Percentiles rank a stretch among this genome's conserved stretches.
Conservation (phyloP, 1,284 basidiomycete species). For the Moniliophthora roreri region DNA sequence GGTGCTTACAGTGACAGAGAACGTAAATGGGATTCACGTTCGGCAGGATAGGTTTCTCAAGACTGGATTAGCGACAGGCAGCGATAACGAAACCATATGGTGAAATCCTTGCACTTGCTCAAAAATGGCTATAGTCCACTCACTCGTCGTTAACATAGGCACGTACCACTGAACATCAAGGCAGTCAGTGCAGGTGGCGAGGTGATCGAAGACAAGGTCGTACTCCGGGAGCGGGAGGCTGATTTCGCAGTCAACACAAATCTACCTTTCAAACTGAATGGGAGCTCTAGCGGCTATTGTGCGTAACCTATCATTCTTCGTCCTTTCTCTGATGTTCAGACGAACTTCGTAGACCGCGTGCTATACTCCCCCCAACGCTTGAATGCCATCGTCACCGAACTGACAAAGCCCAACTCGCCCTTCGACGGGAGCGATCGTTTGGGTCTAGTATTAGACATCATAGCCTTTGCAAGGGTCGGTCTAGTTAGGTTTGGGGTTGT, state of each 20-base stretch:
- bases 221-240: slow-evolving; percentile 73
- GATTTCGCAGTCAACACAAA: slow-evolving; percentile 69
- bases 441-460: slow-evolving; percentile 81
- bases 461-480: slow-evolving; percentile 81
- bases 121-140: neutral
- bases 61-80: slow-evolving; percentile 73
- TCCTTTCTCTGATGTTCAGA: neutral
- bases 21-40: slow-evolving; percentile 67
- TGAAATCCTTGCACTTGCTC: slow-evolving; percentile 23
- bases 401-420: slow-evolving; percentile 59
- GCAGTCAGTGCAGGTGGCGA: slow-evolving; percentile 63
- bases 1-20: slow-evolving; percentile 85
- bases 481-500: slow-evolving; percentile 76
- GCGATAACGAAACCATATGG: slow-evolving; percentile 94
- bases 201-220: slow-evolving; percentile 54
- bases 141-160: slow-evolving; percentile 42
- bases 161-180: slow-evolving; percentile 79
- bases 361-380: slow-evolving; percentile 85
- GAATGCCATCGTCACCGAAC: slow-evolving; percentile 77
- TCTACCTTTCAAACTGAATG: slow-evolving; percentile 86
- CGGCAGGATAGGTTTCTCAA: slow-evolving; percentile 94
- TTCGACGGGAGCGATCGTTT: slow-evolving; percentile 87
- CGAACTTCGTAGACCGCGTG: slow-evolving; percentile 66
- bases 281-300: slow-evolving; percentile 89
- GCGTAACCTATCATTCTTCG: slow-evolving; percentile 30